phyloP scores from a whole-genome alignment of 768 basidiomycete genomes.

The Trametes elegans region DNA sequence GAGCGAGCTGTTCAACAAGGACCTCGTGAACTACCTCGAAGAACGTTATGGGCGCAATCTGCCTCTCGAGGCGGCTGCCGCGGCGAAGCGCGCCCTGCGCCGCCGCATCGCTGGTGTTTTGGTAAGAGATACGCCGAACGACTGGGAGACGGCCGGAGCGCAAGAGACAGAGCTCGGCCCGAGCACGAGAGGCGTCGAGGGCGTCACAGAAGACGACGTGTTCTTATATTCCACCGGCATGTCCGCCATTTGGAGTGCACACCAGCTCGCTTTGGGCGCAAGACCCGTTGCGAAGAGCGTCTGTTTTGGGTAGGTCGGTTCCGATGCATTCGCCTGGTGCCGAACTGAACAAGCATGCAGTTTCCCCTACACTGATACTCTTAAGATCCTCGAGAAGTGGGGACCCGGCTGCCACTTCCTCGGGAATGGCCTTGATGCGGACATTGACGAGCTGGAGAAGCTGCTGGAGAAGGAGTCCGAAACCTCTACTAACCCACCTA shows the following conservation, averaged over 20 bases:
- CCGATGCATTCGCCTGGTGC: not conserved
- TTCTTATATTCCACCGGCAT: constrained; percentile 88
- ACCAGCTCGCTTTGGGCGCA: constrained; percentile 60
- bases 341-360: constrained; percentile 37
- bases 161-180: constrained; percentile 51
- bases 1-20: constrained; percentile 52
- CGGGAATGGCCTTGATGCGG: constrained; percentile 73
- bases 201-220: constrained; percentile 83
- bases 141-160: constrained; percentile 42
- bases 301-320: constrained; percentile 79
- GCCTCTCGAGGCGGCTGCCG: constrained; percentile 62
- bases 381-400: constrained; percentile 95
- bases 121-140: constrained; percentile 52
- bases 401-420: constrained; percentile 91
- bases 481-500: constrained; percentile 50
- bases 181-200: constrained; percentile 64
- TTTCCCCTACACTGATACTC: constrained; percentile 93
- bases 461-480: constrained; percentile 50
- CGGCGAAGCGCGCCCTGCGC: constrained; percentile 88
- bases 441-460: constrained; percentile 69
- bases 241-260: constrained; percentile 92
- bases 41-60: constrained; percentile 94
- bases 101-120: constrained; percentile 87
- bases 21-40: constrained; percentile 79
- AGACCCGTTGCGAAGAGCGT: constrained; percentile 74